Evolutionary conservation across 1,139 yeast species (phyloP).

Genomic region (Diutina catenulata): DNA sequence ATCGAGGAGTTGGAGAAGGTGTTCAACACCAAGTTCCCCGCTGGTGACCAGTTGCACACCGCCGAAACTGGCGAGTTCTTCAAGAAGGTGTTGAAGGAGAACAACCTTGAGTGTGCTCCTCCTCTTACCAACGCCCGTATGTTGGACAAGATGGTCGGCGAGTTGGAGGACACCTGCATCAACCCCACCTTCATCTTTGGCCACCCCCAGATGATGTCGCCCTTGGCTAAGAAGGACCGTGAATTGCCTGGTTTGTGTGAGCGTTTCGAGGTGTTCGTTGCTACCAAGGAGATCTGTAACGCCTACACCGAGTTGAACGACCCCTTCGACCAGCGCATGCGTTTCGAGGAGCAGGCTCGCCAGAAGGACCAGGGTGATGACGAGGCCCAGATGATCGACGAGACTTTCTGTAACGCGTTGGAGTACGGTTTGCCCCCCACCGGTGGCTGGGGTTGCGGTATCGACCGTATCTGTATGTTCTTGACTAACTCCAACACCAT

Average conservation of each 20-base stretch:
- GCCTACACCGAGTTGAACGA: conserved; percentile 99
- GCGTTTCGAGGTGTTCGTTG: conserved; percentile 96
- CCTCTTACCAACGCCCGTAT: conserved; percentile 97
- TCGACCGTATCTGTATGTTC: conserved; percentile 96
- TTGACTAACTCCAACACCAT: conserved; percentile 92
- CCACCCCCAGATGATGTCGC: conserved; percentile 99
- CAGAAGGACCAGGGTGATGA: conserved; percentile 99
- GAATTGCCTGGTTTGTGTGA: conserved; percentile 90
- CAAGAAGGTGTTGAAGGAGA: conserved; percentile 64
- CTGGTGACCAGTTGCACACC: conserved; percentile 92
- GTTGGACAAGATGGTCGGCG: conserved; percentile 97
- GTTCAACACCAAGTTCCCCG: conserved; percentile 82
- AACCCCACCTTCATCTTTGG: conserved; percentile 98
- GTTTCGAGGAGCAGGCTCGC: conserved; percentile 98
- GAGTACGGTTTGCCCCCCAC: conserved; percentile 99
- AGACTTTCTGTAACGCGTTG: conserved; percentile 92
- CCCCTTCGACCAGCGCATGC: conserved; percentile 93
- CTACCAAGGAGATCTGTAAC: conserved; percentile 95
- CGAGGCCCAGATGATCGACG: conserved; percentile 95
- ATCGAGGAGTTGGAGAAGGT: conserved; percentile 88
- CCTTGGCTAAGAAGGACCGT: conserved; percentile 94
- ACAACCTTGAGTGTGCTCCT: conserved; percentile 86
- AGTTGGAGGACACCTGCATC: conserved; percentile 80
- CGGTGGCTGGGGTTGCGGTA: conserved; percentile 99
- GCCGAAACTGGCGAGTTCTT: conserved; percentile 88